These are phyloP conservation scores for Friedmanniomyces simplex DNA, from an alignment of 495 filamentous ascomycete species.

Conservation along the genomic window DNA sequence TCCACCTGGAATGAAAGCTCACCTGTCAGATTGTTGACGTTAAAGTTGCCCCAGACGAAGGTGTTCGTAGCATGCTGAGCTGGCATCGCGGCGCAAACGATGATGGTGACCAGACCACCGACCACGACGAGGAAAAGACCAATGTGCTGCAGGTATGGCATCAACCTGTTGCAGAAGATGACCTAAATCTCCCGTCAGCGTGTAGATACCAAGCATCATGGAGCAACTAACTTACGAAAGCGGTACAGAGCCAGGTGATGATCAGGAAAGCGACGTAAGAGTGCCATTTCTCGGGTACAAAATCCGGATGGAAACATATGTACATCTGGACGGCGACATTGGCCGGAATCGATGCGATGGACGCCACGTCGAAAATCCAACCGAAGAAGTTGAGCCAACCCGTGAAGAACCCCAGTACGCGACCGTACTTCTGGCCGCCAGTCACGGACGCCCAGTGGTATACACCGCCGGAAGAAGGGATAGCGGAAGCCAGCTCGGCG, in stretches of 20 bases:
- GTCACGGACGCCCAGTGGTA: slow-evolving; percentile 81
- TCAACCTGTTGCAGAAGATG: slow-evolving; percentile 56
- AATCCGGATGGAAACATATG: slow-evolving; percentile 55
- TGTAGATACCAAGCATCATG: not conserved
- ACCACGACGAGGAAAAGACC: slow-evolving; percentile 60
- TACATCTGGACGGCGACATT: slow-evolving; percentile 66
- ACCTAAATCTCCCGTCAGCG: not conserved
- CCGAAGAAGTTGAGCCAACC: slow-evolving; percentile 74
- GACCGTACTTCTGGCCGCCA: slow-evolving; percentile 56
- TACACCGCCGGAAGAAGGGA: slow-evolving; percentile 72
- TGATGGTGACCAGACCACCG: slow-evolving; percentile 59
- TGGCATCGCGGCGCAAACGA: slow-evolving; percentile 71
- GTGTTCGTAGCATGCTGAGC: slow-evolving; percentile 44
- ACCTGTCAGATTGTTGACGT: slow-evolving; percentile 42
- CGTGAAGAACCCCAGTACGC: slow-evolving; percentile 62
- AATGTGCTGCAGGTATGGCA: slow-evolving; percentile 56
- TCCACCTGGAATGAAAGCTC: not conserved
- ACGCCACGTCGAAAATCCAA: slow-evolving; percentile 61
- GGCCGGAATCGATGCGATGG: slow-evolving; percentile 55
- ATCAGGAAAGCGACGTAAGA: slow-evolving; percentile 61
- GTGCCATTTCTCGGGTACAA: slow-evolving; percentile 56
- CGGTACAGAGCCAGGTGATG: slow-evolving; percentile 55
- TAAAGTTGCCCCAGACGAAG: slow-evolving; percentile 32
- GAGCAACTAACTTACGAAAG: slow-evolving; percentile 33
- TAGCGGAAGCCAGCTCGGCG: slow-evolving; percentile 60